Conservation (phyloP, 1,284 basidiomycete species). For the Moniliella sp. region DNA sequence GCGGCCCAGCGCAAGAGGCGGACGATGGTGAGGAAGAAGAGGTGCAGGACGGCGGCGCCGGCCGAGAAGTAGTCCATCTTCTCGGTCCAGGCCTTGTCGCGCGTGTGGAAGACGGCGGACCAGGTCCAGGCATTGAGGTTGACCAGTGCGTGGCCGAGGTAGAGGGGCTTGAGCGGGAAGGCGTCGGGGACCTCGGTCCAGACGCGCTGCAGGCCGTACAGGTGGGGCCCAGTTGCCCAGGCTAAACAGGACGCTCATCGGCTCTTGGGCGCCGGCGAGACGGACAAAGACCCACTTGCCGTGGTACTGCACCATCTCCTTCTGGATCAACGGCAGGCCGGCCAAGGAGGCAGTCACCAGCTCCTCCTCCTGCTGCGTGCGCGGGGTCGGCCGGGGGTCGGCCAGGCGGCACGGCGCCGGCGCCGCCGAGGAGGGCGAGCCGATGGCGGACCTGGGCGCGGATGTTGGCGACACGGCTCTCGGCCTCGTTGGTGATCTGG, state of each 20-base stretch:
- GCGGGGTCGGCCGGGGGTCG: no score
- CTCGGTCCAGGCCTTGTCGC: conserved; percentile 68
- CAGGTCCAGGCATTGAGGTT: conserved; percentile 82
- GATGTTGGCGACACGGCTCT: conserved; percentile 26
- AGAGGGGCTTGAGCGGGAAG: no score
- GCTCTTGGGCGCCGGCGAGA: conserved; percentile 60
- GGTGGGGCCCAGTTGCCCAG: conserved; percentile 49
- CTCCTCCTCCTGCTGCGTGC: conserved; percentile 1
- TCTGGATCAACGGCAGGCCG: conserved; percentile 15
- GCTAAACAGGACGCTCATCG: conserved; percentile 71
- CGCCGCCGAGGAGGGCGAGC: background rate
- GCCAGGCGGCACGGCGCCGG: conserved; percentile 2
- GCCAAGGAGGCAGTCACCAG: conserved; percentile 9
- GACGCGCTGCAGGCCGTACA: no score
- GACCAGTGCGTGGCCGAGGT: conserved; percentile 48
- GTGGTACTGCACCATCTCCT: conserved; percentile 37
- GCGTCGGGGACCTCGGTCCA: no score
- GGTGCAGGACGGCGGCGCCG: conserved; percentile 46
- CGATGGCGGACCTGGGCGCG: conserved; percentile 24
- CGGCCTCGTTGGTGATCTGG: conserved; percentile 48
- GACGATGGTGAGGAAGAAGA: conserved; percentile 43
- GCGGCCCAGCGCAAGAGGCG: conserved; percentile 28
- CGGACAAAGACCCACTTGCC: conserved; percentile 55
- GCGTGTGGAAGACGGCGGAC: conserved; percentile 72
- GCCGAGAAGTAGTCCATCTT: conserved; percentile 88